phyloP scores from a whole-genome alignment of 352 stramenopile genomes.

The Globisporangium irregulare region DNA sequence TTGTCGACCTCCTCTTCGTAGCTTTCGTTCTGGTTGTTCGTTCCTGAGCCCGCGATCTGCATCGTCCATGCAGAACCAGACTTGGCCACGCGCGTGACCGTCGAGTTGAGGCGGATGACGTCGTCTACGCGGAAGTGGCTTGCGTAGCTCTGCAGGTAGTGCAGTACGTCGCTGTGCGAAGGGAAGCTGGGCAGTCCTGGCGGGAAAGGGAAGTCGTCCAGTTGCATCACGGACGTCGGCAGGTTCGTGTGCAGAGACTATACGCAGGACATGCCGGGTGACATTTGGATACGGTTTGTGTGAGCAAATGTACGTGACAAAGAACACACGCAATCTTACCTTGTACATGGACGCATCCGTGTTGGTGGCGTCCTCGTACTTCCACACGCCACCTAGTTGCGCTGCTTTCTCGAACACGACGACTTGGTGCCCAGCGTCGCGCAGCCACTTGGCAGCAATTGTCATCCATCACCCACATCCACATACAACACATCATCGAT shows the following conservation, averaged over 20 bases:
- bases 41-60: slow-evolving; percentile 22
- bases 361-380: slow-evolving; percentile 51
- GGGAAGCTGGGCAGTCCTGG: slow-evolving; percentile 49
- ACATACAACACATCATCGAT: slow-evolving; percentile 6
- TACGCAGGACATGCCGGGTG: neutral
- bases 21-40: slow-evolving; percentile 21
- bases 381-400: slow-evolving; percentile 73
- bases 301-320: neutral
- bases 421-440: slow-evolving; percentile 60
- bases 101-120: slow-evolving; percentile 46
- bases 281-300: neutral
- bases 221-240: slow-evolving; percentile 77
- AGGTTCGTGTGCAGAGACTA: slow-evolving; percentile 81
- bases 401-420: slow-evolving; percentile 71
- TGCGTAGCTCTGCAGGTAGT: slow-evolving; percentile 71
- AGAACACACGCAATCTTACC: slow-evolving; percentile 19
- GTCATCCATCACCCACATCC: neutral
- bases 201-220: slow-evolving; percentile 68
- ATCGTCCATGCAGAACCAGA: slow-evolving; percentile 32
- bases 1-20: slow-evolving; percentile 78
- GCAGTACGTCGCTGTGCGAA: slow-evolving; percentile 56
- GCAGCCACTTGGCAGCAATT: slow-evolving; percentile 74
- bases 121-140: slow-evolving; percentile 49
- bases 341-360: slow-evolving; percentile 70
- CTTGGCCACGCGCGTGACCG: slow-evolving; percentile 53